Evolutionary conservation across 2,329 filamentous ascomycete genomes (phyloP), one percentile per base, ranked within the genome.

Genomic region (Fusarium nelsonii): DNA sequence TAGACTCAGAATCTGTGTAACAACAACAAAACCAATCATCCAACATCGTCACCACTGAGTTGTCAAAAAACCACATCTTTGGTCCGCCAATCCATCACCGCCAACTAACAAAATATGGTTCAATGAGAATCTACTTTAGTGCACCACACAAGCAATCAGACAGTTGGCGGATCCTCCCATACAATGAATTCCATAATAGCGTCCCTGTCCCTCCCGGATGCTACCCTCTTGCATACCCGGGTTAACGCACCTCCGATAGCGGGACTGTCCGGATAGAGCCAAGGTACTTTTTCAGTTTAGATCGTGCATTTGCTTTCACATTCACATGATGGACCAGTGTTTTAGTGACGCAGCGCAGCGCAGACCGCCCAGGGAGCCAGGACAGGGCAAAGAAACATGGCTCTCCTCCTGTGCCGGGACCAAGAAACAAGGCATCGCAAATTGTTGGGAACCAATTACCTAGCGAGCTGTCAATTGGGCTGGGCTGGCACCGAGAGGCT

Each of bases 381-480:
- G 20, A 18, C 39, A 41, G 39, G 39, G 39, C 39, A 28, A 8
- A 9, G 12, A 28, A 10, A n/a, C 26, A 49, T 36, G 20, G 32
- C 46, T 49, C 14, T 32, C n/a, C 6, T 48, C 30, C 14, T 34
- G 10, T 15, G 11, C 18, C 10, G 11, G 33, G 20, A 37, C 46
- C 26, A 50, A 30, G 28, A 37, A 56, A 30, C 65, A 69, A 68
- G 39, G 46, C 44, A 61, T 36, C n/a, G 30, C 30, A 46, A 56
- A 28, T 52, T 62, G 46, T 53, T 51, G 54, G 50, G 66, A 58
- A 52, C 66, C 51, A 63, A 66, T 66, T 51, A 66, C 49, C 43
- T 55, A 46, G 43, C 43, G 51, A 46, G 33, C 34, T 56, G 40
- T 45, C 33, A 44, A 57, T 43, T 23, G 48, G 33, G 23, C 34